phyloP scores from a whole-genome alignment of 148 eudicot genomes.

The Rhododendron molle region DNA sequence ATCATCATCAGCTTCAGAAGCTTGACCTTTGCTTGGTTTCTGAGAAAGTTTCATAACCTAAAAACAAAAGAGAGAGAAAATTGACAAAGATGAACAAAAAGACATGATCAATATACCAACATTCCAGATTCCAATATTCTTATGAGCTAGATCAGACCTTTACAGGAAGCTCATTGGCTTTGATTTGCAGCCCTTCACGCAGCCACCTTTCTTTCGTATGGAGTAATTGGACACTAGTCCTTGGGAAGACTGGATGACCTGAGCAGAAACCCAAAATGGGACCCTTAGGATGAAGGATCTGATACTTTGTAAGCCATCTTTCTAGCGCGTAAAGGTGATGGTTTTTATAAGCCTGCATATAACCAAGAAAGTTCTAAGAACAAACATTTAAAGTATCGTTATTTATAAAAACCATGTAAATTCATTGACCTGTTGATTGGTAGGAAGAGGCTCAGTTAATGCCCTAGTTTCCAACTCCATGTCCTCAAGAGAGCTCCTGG shows the following conservation, averaged over 20 bases:
- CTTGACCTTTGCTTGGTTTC: constrained; percentile 49
- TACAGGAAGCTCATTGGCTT: constrained; percentile 65
- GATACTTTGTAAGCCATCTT: constrained; percentile 90
- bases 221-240: constrained; percentile 77
- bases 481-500: constrained; percentile 67
- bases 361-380: constrained; percentile 12
- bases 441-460: constrained; percentile 96
- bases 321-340: constrained; percentile 87
- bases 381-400: background rate
- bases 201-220: constrained; percentile 87
- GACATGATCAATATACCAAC: background rate
- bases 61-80: constrained; percentile 5
- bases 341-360: constrained; percentile 75
- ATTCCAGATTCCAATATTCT: background rate
- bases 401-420: background rate
- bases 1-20: constrained; percentile 33
- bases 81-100: background rate
- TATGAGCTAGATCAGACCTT: constrained; percentile 45
- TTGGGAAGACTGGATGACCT: constrained; percentile 86
- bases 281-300: constrained; percentile 80
- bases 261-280: constrained; percentile 86
- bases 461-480: constrained; percentile 94
- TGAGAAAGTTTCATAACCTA: constrained; percentile 58
- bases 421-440: constrained; percentile 72
- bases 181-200: constrained; percentile 84